These are phyloP conservation scores for Daldinia vernicosa DNA, from an alignment of 495 filamentous ascomycete species.

Conservation along the genomic window DNA sequence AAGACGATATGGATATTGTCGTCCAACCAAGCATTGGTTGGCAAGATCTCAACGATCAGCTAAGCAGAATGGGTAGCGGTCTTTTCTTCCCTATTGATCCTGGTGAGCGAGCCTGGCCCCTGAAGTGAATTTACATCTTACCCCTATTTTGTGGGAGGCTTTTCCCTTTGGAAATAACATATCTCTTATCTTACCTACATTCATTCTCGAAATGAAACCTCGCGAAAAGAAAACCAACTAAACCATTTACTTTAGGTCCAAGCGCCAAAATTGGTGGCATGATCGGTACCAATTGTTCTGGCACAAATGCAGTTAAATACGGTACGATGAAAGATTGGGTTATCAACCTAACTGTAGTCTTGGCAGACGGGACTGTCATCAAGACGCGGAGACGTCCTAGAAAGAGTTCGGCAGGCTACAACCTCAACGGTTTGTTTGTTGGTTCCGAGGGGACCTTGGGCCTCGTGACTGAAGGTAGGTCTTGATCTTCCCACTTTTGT, in stretches of 20 bases:
- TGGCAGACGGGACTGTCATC: constrained; percentile 80
- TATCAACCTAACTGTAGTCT: constrained; percentile 79
- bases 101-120: constrained; percentile 53
- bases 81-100: constrained; percentile 93
- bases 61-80: constrained; percentile 71
- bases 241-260: constrained; percentile 52
- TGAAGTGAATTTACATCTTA: constrained; percentile 24
- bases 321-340: constrained; percentile 92
- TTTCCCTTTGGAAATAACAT: no score
- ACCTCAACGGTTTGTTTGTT: constrained; percentile 78
- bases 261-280: constrained; percentile 75
- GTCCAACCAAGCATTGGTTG: constrained; percentile 92
- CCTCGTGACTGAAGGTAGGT: constrained; percentile 70
- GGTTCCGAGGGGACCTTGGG: constrained; percentile 83
- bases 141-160: no score
- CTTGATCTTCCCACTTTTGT: not conserved
- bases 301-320: constrained; percentile 83
- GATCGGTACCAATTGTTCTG: constrained; percentile 83
- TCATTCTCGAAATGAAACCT: not conserved
- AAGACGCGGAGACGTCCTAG: constrained; percentile 77
- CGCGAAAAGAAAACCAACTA: constrained; percentile 26
- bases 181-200: not conserved
- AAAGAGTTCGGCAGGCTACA: constrained; percentile 84
- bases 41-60: constrained; percentile 85
- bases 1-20: constrained; percentile 89